phyloP scores from a whole-genome alignment of 768 basidiomycete species.

The Suillus plorans region DNA sequence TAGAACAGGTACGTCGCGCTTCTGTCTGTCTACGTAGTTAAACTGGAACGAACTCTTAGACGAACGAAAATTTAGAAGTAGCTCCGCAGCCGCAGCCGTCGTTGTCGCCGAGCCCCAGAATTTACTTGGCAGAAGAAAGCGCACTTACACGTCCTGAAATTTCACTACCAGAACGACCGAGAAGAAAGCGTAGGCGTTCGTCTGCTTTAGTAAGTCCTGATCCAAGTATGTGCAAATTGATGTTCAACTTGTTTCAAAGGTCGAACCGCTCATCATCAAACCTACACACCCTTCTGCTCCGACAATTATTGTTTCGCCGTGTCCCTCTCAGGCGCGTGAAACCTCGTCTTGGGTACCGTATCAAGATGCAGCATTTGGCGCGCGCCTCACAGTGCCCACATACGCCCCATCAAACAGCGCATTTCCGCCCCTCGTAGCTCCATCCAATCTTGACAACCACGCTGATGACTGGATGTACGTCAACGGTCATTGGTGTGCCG shows the following conservation, averaged over 20 bases:
- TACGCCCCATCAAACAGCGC: conserved; percentile 45
- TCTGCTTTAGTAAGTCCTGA: conserved; percentile 10
- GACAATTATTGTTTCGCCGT: conserved; percentile 51
- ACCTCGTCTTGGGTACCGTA: conserved; percentile 47
- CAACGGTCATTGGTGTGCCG: conserved; percentile 54
- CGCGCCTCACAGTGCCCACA: conserved; percentile 48
- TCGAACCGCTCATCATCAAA: conserved; percentile 29
- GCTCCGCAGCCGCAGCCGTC: conserved; percentile 1
- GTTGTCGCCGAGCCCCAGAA: background rate
- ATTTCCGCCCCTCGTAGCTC: conserved; percentile 43
- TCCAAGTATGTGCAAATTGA: background rate
- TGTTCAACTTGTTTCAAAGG: conserved; percentile 7
- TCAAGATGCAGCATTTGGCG: conserved; percentile 55
- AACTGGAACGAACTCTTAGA: background rate
- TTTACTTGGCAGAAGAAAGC: conserved; percentile 2
- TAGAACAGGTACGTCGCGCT: conserved; percentile 16
- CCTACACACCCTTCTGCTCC: conserved; percentile 41
- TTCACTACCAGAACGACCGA: conserved; percentile 6
- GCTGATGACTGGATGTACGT: conserved; percentile 47
- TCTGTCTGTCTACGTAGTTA: background rate
- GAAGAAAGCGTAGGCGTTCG: conserved; percentile 16
- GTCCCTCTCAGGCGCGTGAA: conserved; percentile 38
- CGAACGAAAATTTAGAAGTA: background rate
- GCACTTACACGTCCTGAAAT: background rate
- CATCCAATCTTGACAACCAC: conserved; percentile 22